Base-by-base conservation (phyloP, 805 yeast genomes). In the Candida stauntonica region DNA sequence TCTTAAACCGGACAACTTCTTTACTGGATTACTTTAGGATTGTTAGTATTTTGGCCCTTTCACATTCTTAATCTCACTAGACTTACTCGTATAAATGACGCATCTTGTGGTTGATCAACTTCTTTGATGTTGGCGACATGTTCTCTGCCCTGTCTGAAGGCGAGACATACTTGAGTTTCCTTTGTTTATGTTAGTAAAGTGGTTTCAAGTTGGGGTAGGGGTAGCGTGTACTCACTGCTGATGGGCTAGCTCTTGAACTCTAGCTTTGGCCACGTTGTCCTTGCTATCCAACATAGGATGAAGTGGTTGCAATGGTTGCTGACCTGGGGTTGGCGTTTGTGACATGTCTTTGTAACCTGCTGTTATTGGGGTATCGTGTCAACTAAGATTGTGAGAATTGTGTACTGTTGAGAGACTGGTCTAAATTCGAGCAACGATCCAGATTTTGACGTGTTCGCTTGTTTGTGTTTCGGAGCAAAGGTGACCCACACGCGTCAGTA, bases 71-170 rank as follows among this genome's bases (percentile, higher is more conserved):
- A n/a, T n/a, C n/a, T 21, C 24, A 27, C 5, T 15, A 16, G 9
- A 51, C 58, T 35, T 41, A 55, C 60, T 47, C 42, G 26, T 51
- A 46, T 17, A 53, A 26, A 29, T 48, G 50, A 27, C 50, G 57
- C 48, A 53, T 33, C 37, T 54, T 55, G 38, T 55, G 60, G 26
- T 48, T 46, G 45, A 53, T 41, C 19, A 55, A 39, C 35, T 55
- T 55, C 44, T 52, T 55, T 3, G 59, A 54, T 7, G 58, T 54
- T 36, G 60, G 60, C 1, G 59, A 54, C 35, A 55, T 24, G 40
- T 54, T 55, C 41, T 55, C 60, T 11, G 42, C 47, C 31, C 45
- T 47, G 29, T 55, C 60, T 2, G 58, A 54, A 18, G 60, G 60
- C 6, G 60, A 55, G 15, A 55, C 51, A 30, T 55, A 55, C 38